phyloP scores from a whole-genome alignment of 2,329 filamentous ascomycete species.

The Aspergillus pseudoterreus region DNA sequence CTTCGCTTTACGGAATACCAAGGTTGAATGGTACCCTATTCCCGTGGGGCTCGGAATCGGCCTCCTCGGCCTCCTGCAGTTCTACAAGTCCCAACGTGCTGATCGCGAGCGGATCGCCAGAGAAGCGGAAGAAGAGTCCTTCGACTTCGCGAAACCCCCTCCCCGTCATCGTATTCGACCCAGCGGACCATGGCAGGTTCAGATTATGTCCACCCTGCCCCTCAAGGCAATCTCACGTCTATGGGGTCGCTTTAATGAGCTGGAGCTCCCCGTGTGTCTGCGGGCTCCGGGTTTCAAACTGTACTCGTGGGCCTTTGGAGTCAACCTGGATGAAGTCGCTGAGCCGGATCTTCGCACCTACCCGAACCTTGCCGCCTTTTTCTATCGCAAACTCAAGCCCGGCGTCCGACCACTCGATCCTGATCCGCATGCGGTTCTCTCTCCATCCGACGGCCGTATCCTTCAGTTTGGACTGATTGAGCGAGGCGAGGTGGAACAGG shows the following conservation, averaged over 20 bases:
- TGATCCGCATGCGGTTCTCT: slow-evolving; percentile 73
- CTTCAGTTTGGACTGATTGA: slow-evolving; percentile 91
- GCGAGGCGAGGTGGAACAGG: slow-evolving; percentile 92
- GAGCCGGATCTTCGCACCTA: slow-evolving; percentile 87
- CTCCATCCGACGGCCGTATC: slow-evolving; percentile 84
- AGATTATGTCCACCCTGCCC: slow-evolving; percentile 88
- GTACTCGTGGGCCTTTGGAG: slow-evolving; percentile 88
- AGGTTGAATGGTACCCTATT: slow-evolving; percentile 85
- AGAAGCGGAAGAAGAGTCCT: slow-evolving; percentile 38
- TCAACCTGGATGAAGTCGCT: slow-evolving; percentile 79
- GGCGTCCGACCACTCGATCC: slow-evolving; percentile 81
- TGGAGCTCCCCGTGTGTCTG: slow-evolving; percentile 81
- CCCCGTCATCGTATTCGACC: slow-evolving; percentile 65
- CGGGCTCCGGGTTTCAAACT: slow-evolving; percentile 87
- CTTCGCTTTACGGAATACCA: slow-evolving; percentile 59
- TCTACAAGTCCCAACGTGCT: slow-evolving; percentile 66
- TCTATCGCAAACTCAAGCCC: slow-evolving; percentile 91
- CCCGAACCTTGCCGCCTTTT: slow-evolving; percentile 92
- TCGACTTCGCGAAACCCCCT: slow-evolving; percentile 39
- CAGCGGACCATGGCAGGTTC: slow-evolving; percentile 87
- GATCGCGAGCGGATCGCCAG: slow-evolving; percentile 49
- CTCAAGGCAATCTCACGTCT: slow-evolving; percentile 84
- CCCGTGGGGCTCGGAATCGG: slow-evolving; percentile 81
- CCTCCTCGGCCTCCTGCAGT: slow-evolving; percentile 77
- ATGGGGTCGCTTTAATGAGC: slow-evolving; percentile 89